phyloP scores from a whole-genome alignment of 495 filamentous ascomycete genomes.

The Penicillium paradoxum region DNA sequence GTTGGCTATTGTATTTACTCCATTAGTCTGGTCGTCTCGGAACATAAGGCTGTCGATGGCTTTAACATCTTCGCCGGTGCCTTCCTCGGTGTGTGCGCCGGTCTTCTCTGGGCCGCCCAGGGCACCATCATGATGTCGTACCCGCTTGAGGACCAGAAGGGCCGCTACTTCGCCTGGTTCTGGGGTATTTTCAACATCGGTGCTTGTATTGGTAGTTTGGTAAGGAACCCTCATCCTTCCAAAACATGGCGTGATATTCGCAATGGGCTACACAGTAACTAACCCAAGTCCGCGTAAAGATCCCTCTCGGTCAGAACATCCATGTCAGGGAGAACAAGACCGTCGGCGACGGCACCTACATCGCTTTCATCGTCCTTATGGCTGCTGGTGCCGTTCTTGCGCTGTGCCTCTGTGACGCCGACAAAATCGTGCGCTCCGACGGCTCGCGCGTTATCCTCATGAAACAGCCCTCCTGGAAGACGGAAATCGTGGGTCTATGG shows the following conservation, averaged over 20 bases:
- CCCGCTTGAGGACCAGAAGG: slow-evolving; percentile 43
- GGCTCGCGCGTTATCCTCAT: slow-evolving; percentile 73
- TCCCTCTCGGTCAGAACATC: slow-evolving; percentile 44
- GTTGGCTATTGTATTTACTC: slow-evolving; percentile 45
- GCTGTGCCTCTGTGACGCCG: slow-evolving; percentile 50
- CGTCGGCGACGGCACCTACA: slow-evolving; percentile 48
- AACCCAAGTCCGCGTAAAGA: slow-evolving; percentile 11
- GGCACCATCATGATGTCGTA: slow-evolving; percentile 54
- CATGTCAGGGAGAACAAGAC: slow-evolving; percentile 30
- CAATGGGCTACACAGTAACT: background rate
- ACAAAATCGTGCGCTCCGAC: slow-evolving; percentile 67
- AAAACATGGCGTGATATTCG: background rate
- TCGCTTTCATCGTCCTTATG: slow-evolving; percentile 48
- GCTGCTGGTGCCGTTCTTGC: slow-evolving; percentile 56
- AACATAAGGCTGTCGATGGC: slow-evolving; percentile 62
- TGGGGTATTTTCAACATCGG: slow-evolving; percentile 53
- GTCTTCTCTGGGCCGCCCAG: slow-evolving; percentile 48
- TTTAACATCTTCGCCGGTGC: slow-evolving; percentile 66
- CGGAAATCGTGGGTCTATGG: slow-evolving; percentile 39
- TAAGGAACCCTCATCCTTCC: slow-evolving; percentile 9
- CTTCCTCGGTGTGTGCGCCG: slow-evolving; percentile 45
- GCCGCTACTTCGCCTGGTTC: slow-evolving; percentile 48
- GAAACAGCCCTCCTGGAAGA: slow-evolving; percentile 71
- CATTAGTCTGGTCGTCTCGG: slow-evolving; percentile 52
- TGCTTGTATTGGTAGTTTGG: slow-evolving; percentile 45